Base-by-base conservation (phyloP, 108 stramenopile genomes). In the Skeletonema grethae region DNA sequence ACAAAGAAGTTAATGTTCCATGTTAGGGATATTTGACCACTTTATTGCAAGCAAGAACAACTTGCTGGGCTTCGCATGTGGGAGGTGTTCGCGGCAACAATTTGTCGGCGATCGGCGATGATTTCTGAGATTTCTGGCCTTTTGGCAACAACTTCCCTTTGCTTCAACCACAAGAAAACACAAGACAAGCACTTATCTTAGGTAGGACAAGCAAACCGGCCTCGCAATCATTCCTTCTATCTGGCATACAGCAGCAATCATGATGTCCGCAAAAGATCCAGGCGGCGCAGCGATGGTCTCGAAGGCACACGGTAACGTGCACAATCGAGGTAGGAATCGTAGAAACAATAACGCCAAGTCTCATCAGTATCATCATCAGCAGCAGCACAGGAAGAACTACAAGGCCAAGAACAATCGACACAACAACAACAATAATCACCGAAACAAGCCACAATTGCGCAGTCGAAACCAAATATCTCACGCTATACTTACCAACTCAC, bases 251-350 rank as follows among this genome's bases (percentile, higher is more conserved):
- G 8, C 6, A 39, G 10, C 50, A 53, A 53, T 6, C 50, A 53
- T 53, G 50, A 53, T 53, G 50, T 7, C 50, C 20, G 22, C 50
- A 22, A 43, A 43, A 43, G 41, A 3, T 43, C 41, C 13, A 50
- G 22, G 50, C 15, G 50, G 22, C 18, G 7, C 1, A 2, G 50
- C 5, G 8, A 22, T n/a, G n/a, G n/a, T 8, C 50, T 16, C 22
- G 50, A 7, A 53, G 50, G 4, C 15, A 8, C 16, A n/a, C 0
- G 18, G 43, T 13, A 59, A 69, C 55, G 58, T 65, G 16, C 67
- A 76, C 63, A 71, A 71, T 60, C 60, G 69, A 16, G 75, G 75
- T 63, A 75, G 69, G 22, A 79, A 79, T 48, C 65, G 65, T 43
- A 67, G 50, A 53, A 53, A 53, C 7, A 53, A 22, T 53, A 24